Conservation (phyloP, 495 filamentous ascomycete species). For the Neurospora tetrasperma region DNA sequence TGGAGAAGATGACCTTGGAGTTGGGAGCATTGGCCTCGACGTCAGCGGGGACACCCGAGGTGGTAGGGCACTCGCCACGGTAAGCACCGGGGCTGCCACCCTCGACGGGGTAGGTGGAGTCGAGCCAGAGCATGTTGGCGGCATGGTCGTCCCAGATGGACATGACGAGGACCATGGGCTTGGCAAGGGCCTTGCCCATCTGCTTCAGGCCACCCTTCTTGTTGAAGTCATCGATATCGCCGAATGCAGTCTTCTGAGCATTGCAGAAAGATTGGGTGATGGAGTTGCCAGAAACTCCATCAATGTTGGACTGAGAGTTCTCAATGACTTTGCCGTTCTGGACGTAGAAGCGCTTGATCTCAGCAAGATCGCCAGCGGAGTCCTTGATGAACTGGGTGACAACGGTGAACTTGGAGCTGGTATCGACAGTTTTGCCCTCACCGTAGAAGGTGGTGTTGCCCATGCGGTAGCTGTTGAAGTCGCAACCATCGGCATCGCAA, state of each 20-base stretch:
- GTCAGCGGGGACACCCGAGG: constrained; percentile 49
- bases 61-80: constrained; percentile 57
- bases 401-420: constrained; percentile 56
- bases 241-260: constrained; percentile 49
- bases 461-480: constrained; percentile 67
- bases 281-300: constrained; percentile 43
- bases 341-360: constrained; percentile 64
- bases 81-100: constrained; percentile 46
- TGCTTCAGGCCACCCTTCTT: constrained; percentile 47
- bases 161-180: constrained; percentile 68
- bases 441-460: constrained; percentile 57
- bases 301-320: constrained; percentile 42
- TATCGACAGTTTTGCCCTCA: constrained; percentile 50
- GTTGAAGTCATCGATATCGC: constrained; percentile 49
- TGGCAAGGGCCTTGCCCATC: constrained; percentile 46
- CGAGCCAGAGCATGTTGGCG: constrained; percentile 77
- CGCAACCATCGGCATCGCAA: constrained; percentile 65
- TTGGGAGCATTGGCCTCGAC: constrained; percentile 46
- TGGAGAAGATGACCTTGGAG: constrained; percentile 46
- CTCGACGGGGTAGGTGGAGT: constrained; percentile 59
- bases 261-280: constrained; percentile 55
- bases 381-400: constrained; percentile 58
- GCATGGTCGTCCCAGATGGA: constrained; percentile 71
- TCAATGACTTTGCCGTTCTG: constrained; percentile 55
- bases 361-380: constrained; percentile 40